phyloP scores from a whole-genome alignment of 805 yeast species.

The Wickerhamiella musiphila region DNA sequence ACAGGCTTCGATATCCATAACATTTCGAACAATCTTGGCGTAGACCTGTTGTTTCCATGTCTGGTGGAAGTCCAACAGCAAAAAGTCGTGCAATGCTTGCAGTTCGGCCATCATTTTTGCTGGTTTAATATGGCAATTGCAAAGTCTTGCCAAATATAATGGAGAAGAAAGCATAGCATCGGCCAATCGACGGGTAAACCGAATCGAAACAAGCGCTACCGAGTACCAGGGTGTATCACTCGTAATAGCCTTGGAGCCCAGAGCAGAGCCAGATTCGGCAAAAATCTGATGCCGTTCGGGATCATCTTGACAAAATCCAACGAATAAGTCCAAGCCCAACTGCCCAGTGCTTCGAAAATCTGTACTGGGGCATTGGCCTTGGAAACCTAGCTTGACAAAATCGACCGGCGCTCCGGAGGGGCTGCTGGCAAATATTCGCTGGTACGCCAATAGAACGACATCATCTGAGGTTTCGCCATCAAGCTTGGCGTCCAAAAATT shows the following conservation, averaged over 20 bases:
- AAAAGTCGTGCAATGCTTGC: slow-evolving; percentile 9
- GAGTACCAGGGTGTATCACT: slow-evolving; percentile 19
- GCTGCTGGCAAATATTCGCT: too few relatives aligned
- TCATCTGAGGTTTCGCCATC: too few relatives aligned
- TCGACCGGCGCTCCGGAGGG: too few relatives aligned
- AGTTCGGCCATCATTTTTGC: slow-evolving; percentile 1
- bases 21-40: slow-evolving; percentile 11
- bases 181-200: slow-evolving; percentile 7
- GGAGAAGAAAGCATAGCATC: background rate
- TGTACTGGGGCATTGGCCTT: slow-evolving; percentile 22
- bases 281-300: slow-evolving; percentile 9
- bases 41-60: slow-evolving; percentile 14
- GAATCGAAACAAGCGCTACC: slow-evolving; percentile 20
- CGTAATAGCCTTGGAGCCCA: background rate
- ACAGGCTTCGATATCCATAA: slow-evolving; percentile 16
- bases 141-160: background rate
- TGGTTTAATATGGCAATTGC: background rate
- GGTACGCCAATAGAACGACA: too few relatives aligned
- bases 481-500: too few relatives aligned
- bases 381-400: slow-evolving; percentile 25
- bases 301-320: slow-evolving; percentile 11
- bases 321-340: slow-evolving; percentile 16
- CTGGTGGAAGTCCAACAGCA: slow-evolving; percentile 14
- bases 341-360: slow-evolving; percentile 23
- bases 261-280: slow-evolving; percentile 15